Percentiles rank a stretch among this genome's conserved stretches.
Evolutionary conservation across 176 grass and related monocot genomes (phyloP).

Genomic region (Cymbopogon citratus): DNA sequence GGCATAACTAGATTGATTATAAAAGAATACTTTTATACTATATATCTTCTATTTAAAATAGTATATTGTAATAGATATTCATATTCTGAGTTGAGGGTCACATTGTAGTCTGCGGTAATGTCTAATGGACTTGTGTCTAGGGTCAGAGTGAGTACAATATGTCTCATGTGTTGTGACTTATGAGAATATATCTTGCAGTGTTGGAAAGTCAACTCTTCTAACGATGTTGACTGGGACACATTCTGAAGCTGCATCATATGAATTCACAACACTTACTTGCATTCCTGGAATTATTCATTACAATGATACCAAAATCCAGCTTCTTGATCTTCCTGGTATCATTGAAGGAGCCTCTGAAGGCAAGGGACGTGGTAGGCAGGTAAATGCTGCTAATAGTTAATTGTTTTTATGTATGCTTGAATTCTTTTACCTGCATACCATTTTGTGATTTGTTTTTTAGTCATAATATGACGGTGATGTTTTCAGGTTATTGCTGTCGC

Average conservation of each 20-base stretch:
- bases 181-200: constrained; percentile 51
- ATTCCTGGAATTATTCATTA: constrained; percentile 98
- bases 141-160: background rate
- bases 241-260: constrained; percentile 99
- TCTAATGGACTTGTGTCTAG: background rate
- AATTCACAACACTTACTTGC: constrained; percentile 98
- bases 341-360: constrained; percentile 99
- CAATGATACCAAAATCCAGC: constrained; percentile 99
- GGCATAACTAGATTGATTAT: background rate
- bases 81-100: background rate
- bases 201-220: constrained; percentile 97
- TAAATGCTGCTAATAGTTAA: constrained; percentile 21
- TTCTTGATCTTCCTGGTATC: constrained; percentile 99
- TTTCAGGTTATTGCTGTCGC: constrained; percentile 96
- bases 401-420: background rate
- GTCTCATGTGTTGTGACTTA: background rate
- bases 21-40: background rate
- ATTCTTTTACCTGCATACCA: background rate
- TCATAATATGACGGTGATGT: background rate
- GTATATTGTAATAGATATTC: background rate
- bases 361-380: constrained; percentile 98
- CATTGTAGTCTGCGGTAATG: background rate
- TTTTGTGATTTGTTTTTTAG: background rate
- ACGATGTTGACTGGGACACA: constrained; percentile 96
- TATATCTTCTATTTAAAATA: background rate